Percentiles rank a stretch among this genome's conserved stretches.
Conservation (phyloP, 495 filamentous ascomycete species). For the Tuber umbilicatum region DNA sequence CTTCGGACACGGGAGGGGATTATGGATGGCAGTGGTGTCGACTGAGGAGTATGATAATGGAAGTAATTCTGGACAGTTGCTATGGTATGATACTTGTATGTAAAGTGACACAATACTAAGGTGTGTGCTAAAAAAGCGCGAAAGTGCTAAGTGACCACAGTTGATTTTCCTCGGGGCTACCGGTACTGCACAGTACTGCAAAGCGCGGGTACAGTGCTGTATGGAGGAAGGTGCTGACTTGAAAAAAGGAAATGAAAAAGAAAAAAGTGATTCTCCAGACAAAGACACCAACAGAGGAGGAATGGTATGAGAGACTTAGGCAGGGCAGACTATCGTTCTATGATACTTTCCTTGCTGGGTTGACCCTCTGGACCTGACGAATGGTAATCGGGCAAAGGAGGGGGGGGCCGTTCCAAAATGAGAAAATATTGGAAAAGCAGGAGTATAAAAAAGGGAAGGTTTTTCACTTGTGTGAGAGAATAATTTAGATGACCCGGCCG, state of each 20-base stretch:
- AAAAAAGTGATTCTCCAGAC: neutral
- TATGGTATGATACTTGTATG: neutral
- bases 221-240: neutral
- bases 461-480: neutral
- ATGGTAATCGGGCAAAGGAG: neutral
- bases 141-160: slow-evolving; percentile 4
- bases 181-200: neutral
- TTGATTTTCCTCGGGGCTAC: neutral
- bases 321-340: neutral
- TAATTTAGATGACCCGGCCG: neutral
- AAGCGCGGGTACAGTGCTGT: neutral
- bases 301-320: neutral
- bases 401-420: neutral
- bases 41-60: neutral
- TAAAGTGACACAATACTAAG: neutral
- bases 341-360: neutral
- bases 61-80: neutral
- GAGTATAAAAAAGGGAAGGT: neutral
- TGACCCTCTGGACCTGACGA: neutral
- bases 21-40: neutral
- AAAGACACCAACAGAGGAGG: neutral
- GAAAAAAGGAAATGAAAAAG: neutral
- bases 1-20: neutral
- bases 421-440: neutral
- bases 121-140: neutral